Evolutionary conservation across 2,329 filamentous ascomycete genomes (phyloP).

Genomic region (Aspergillus versicolor): DNA sequence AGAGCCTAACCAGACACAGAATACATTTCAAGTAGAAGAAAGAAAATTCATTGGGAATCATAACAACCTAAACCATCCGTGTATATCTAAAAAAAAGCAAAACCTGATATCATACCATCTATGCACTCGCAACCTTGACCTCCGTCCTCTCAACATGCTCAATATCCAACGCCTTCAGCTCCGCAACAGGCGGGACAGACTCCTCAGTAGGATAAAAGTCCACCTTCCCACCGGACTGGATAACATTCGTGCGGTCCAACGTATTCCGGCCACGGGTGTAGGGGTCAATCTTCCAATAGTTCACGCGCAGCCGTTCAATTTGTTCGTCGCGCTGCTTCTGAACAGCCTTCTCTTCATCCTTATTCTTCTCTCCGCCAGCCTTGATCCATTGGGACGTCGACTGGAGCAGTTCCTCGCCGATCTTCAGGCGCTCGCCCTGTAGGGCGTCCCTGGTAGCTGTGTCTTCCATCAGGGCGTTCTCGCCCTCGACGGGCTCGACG

Average conservation of each 20-base stretch:
- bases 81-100: neutral
- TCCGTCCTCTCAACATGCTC: slow-evolving; percentile 18
- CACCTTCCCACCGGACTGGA: slow-evolving; percentile 65
- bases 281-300: slow-evolving; percentile 88
- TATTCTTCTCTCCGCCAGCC: slow-evolving; percentile 44
- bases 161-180: slow-evolving; percentile 16
- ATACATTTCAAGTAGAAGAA: neutral
- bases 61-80: slow-evolving; percentile 3
- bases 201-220: slow-evolving; percentile 62
- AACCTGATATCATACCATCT: neutral
- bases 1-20: too few species aligned
- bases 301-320: slow-evolving; percentile 63
- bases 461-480: slow-evolving; percentile 72
- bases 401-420: slow-evolving; percentile 71
- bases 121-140: slow-evolving; percentile 10
- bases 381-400: slow-evolving; percentile 73
- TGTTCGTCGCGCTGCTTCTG: slow-evolving; percentile 61
- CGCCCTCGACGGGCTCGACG: slow-evolving; percentile 68
- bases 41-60: slow-evolving; percentile 11
- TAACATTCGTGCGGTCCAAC: slow-evolving; percentile 76
- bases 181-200: neutral
- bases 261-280: slow-evolving; percentile 75
- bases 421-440: slow-evolving; percentile 59
- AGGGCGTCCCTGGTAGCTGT: slow-evolving; percentile 63
- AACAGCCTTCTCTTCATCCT: slow-evolving; percentile 46